Evolutionary conservation across 345 rosid species (phyloP).

Genomic region (Ceriops zippeliana): DNA sequence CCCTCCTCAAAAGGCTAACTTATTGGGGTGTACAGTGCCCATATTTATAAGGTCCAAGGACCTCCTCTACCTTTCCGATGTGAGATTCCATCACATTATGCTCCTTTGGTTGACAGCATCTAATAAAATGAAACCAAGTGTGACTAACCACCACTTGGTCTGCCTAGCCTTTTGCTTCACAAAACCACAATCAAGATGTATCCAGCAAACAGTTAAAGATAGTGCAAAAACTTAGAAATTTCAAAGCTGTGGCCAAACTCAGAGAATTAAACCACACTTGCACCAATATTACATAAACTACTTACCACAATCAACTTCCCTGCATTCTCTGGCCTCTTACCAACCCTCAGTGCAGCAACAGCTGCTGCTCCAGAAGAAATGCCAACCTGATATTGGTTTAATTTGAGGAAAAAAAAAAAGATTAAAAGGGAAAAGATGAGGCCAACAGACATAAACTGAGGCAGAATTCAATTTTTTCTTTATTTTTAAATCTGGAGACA

Average conservation of each 20-base stretch:
- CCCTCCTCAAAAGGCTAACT: too few relatives aligned
- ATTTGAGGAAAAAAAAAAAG: not conserved
- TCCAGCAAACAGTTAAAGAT: not conserved
- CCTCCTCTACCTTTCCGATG: too few relatives aligned
- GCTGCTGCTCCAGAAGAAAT: conserved; percentile 99
- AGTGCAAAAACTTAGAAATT: not conserved
- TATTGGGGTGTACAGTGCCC: too few relatives aligned
- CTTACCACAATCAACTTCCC: conserved; percentile 90
- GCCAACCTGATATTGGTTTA: conserved; percentile 62
- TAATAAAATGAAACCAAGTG: not conserved
- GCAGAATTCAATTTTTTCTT: not conserved
- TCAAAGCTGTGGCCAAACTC: not conserved
- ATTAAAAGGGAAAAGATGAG: not conserved
- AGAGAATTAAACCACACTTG: not conserved
- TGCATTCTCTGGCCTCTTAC: conserved; percentile 84
- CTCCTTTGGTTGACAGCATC: not conserved
- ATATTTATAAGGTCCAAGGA: too few relatives aligned
- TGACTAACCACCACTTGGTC: not conserved
- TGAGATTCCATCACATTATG: too few relatives aligned
- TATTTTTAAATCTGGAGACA: not conserved
- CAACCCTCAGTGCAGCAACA: conserved; percentile 80
- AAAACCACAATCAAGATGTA: not conserved
- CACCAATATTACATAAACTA: conserved; percentile 17
- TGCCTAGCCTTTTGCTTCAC: not conserved
- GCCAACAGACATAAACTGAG: not conserved